Conservation (phyloP, 2,329 filamentous ascomycete genomes). For the Pyrenochaeta sp. region DNA sequence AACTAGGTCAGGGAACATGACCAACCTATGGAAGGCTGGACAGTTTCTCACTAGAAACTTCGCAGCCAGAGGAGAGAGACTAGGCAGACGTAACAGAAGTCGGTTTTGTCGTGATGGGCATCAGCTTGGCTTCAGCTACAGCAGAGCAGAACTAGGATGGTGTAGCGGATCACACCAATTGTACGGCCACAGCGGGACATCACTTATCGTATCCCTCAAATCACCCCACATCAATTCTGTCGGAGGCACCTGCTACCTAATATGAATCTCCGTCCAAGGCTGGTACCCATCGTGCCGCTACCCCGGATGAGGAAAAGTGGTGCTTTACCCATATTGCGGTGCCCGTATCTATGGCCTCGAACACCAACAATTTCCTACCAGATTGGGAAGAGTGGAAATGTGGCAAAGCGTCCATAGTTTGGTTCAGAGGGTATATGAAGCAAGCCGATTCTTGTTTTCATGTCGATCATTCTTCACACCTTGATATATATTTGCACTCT, state of each 20-base stretch:
- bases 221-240: constrained; percentile 9
- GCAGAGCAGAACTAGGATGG: not conserved
- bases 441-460: constrained; percentile 8
- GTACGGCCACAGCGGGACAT: not conserved
- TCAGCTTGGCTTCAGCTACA: not conserved
- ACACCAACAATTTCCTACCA: constrained; percentile 7
- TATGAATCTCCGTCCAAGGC: constrained; percentile 7
- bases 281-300: constrained; percentile 8
- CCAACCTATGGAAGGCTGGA: not conserved
- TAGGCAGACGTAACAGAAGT: too few species aligned
- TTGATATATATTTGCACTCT: constrained; percentile 6
- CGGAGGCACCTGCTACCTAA: constrained; percentile 11
- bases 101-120: too few species aligned
- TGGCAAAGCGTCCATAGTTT: constrained; percentile 14
- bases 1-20: not conserved
- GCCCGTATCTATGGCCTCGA: constrained; percentile 22
- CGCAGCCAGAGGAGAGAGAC: too few species aligned
- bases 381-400: constrained; percentile 1
- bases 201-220: constrained; percentile 9
- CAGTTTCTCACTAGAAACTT: too few species aligned
- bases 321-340: constrained; percentile 28
- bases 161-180: not conserved
- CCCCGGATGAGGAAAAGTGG: constrained; percentile 4
- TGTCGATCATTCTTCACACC: constrained; percentile 2
- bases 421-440: constrained; percentile 17